A percentile compares a stretch with the other conserved stretches of the same genome.
These are phyloP conservation scores for Cyphellophora europaea DNA, from an alignment of 2,329 filamentous ascomycete species.

Conservation along the genomic window DNA sequence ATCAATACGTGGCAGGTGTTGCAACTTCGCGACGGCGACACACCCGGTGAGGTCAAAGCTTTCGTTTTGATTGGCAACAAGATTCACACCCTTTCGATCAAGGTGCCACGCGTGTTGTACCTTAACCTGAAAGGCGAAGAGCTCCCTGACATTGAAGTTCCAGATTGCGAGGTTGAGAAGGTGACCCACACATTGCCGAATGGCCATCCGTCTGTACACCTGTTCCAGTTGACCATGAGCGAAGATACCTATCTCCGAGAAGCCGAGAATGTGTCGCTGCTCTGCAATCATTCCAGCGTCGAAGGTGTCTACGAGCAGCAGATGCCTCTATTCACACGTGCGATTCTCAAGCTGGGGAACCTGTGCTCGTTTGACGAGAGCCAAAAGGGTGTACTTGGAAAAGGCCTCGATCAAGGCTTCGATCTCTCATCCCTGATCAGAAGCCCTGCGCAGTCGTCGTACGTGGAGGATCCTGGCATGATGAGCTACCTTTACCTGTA, in stretches of 20 bases:
- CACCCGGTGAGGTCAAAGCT: constrained; percentile 75
- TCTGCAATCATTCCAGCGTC: constrained; percentile 88
- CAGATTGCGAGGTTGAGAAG: constrained; percentile 81
- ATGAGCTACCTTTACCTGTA: constrained; percentile 87
- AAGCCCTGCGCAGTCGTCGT: constrained; percentile 57
- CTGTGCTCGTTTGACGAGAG: constrained; percentile 87
- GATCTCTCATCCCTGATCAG: constrained; percentile 69
- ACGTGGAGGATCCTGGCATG: constrained; percentile 60
- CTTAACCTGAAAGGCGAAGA: constrained; percentile 84
- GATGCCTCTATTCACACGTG: constrained; percentile 75
- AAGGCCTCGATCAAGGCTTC: constrained; percentile 87
- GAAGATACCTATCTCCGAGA: constrained; percentile 84
- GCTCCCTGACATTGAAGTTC: constrained; percentile 77
- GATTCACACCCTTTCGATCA: constrained; percentile 77
- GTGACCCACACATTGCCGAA: constrained; percentile 91
- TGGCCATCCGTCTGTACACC: constrained; percentile 82
- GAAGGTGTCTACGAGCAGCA: constrained; percentile 97
- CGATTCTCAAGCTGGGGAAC: constrained; percentile 81
- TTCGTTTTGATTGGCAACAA: constrained; percentile 91
- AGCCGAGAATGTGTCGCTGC: constrained; percentile 65
- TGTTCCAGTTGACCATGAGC: constrained; percentile 86
- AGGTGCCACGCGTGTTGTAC: constrained; percentile 81
- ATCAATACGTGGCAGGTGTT: constrained; percentile 92
- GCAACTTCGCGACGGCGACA: constrained; percentile 73
- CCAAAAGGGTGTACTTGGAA: constrained; percentile 83